Base-by-base conservation (phyloP, 2,329 filamentous ascomycete genomes). In the Talaromyces sp. region DNA sequence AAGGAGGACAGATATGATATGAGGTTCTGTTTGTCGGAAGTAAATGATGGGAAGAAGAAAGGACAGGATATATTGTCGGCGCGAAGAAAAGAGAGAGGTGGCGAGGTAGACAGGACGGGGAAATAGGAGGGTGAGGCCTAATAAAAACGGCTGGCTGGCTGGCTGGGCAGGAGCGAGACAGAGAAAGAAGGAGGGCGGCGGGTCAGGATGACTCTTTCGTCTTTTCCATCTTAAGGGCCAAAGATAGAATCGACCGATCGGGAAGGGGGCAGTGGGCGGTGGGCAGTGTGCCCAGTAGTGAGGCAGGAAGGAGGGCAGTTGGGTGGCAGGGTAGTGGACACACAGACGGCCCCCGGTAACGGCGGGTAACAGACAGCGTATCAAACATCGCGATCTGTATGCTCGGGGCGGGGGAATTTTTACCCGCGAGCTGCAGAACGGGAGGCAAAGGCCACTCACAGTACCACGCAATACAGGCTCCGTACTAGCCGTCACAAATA, bases 241-340 rank as follows among this genome's bases (percentile, higher is more conserved):
- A 67, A 70, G 65, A 68, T 69, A 72, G 67, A 67, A 59, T 39
- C 60, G 41, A 45, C 64, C 35, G 50, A 56, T 43, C 33, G 39
- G 60, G 60, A 33, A 56, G 24, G 60, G 48, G 48, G 39, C 58
- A 47, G 54, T 57, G 56, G 56, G 37, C 56, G 43, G 56, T 59
- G 37, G 33, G 22, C 35, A 27, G 31, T 39, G 39, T 24, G 33
- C 8, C 8, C 58, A 47, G 47, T 37, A 37, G 35, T 37, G 35
- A 41, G 60, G 64, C 64, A 64, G 33, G 69, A 66, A 68, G 70
- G 66, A 65, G 52, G 60, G 56, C 56, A 37, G 43, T 31, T 65
- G 57, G 60, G 68, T 66, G 60, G 65, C 58, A 60, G 56, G 27
- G 27, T 1, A 31, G 27, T 31, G 27, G 67, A 54, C 54, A 54